A percentile compares a stretch with the other conserved stretches of the same genome.
These are phyloP conservation scores for Brassica hybrid DNA, from an alignment of 441 rosid species.

Conservation along the genomic window DNA sequence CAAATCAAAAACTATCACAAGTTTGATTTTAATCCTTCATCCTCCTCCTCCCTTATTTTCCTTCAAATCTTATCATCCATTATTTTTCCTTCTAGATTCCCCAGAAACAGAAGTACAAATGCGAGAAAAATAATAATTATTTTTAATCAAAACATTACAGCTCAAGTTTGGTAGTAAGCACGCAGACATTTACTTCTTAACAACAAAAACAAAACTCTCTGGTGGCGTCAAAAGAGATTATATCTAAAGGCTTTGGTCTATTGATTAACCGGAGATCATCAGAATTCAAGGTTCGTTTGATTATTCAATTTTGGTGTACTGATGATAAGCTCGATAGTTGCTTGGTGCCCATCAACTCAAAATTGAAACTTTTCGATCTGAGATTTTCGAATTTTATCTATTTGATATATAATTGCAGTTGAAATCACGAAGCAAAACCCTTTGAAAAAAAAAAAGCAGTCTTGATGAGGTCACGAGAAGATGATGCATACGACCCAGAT, in stretches of 20 bases:
- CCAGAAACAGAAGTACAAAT: slow-evolving; percentile 28
- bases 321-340: no score
- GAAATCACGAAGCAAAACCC: slow-evolving; percentile 33
- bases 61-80: slow-evolving; percentile 6
- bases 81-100: no score
- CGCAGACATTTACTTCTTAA: slow-evolving; percentile 7
- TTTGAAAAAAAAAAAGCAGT: slow-evolving; percentile 28
- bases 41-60: background rate
- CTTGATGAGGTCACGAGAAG: slow-evolving; percentile 53
- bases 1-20: slow-evolving; percentile 21
- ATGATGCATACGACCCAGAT: slow-evolving; percentile 41
- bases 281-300: slow-evolving; percentile 54
- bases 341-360: no score
- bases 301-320: background rate
- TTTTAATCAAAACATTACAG: background rate
- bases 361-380: no score
- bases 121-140: slow-evolving; percentile 23
- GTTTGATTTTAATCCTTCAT: slow-evolving; percentile 5
- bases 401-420: slow-evolving; percentile 47
- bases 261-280: slow-evolving; percentile 12
- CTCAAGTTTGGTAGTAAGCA: slow-evolving; percentile 34
- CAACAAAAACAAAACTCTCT: background rate
- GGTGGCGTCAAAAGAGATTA: background rate
- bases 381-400: no score
- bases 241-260: background rate